These are phyloP conservation scores for Podila horticola DNA, from an alignment of 192 early-diverging fungal species.

Conservation along the genomic window DNA sequence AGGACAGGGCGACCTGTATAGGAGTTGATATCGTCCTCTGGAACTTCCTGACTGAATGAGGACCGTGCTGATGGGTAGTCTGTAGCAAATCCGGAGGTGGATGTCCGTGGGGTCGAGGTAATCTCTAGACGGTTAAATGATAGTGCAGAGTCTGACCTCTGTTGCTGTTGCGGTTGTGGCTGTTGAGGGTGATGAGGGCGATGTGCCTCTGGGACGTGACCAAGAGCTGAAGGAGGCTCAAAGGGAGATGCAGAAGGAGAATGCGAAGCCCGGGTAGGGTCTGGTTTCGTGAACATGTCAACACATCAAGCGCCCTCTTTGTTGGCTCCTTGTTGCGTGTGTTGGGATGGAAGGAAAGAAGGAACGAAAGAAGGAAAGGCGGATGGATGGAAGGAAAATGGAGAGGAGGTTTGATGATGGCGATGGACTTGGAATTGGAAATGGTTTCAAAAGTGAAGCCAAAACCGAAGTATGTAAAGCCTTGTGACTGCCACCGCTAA, in stretches of 20 bases:
- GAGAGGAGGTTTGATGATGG: neutral
- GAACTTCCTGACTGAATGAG: constrained; percentile 7
- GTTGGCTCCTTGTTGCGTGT: neutral
- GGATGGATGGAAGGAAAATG: too few species aligned
- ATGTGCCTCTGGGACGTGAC: constrained; percentile 2
- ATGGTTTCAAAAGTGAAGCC: neutral
- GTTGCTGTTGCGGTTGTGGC: constrained; percentile 10
- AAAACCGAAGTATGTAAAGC: too few species aligned
- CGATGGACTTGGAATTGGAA: neutral
- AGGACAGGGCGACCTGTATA: constrained; percentile 32
- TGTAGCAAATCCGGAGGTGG: neutral
- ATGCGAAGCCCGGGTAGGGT: constrained; percentile 30
- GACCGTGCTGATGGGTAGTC: neutral
- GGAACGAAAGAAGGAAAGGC: neutral
- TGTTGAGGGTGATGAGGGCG: neutral
- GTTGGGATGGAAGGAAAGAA: neutral
- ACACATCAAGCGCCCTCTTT: constrained; percentile 15
- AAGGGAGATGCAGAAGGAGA: constrained; percentile 6
- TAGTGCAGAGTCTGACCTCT: constrained; percentile 11
- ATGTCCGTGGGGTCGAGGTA: constrained; percentile 14
- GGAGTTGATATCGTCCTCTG: constrained; percentile 25
- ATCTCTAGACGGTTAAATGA: constrained; percentile 25
- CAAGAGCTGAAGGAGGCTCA: neutral
- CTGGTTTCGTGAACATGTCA: constrained; percentile 41
- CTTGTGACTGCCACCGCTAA: too few species aligned